These are phyloP conservation scores for Pelargonium myrrhifolium DNA, from an alignment of 441 rosid species.

Conservation along the genomic window DNA sequence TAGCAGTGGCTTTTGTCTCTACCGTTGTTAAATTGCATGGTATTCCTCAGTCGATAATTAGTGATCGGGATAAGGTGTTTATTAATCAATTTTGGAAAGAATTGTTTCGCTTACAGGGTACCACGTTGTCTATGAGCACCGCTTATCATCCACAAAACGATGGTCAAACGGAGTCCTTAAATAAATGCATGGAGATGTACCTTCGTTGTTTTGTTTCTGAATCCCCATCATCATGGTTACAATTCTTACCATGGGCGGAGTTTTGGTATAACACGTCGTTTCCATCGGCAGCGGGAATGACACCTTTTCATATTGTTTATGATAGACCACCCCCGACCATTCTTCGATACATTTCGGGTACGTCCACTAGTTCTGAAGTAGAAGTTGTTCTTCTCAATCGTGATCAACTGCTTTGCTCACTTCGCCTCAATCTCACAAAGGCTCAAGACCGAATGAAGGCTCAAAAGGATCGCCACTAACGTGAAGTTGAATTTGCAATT, in stretches of 20 bases:
- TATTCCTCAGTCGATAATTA: too few species aligned
- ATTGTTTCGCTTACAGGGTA: too few species aligned
- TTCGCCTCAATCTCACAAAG: too few species aligned
- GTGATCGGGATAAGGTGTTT: too few species aligned
- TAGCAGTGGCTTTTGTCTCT: neutral
- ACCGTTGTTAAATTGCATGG: too few species aligned
- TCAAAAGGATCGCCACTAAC: neutral
- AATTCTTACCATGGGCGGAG: neutral
- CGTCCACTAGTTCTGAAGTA: too few species aligned
- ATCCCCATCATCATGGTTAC: neutral
- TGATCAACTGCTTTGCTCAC: too few species aligned
- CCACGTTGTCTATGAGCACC: neutral
- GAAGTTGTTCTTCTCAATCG: too few species aligned
- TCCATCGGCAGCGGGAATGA: neutral
- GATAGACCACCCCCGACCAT: too few species aligned
- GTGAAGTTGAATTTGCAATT: neutral
- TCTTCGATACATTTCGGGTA: too few species aligned
- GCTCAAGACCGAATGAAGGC: neutral
- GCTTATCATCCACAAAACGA: neutral
- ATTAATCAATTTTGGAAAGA: too few species aligned
- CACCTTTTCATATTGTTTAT: too few species aligned
- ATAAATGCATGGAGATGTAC: neutral
- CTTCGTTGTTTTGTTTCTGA: neutral
- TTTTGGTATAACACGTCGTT: neutral
- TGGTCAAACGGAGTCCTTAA: neutral